Conservation (phyloP, 164 flowering plant species). For the Sextonia rubra region DNA sequence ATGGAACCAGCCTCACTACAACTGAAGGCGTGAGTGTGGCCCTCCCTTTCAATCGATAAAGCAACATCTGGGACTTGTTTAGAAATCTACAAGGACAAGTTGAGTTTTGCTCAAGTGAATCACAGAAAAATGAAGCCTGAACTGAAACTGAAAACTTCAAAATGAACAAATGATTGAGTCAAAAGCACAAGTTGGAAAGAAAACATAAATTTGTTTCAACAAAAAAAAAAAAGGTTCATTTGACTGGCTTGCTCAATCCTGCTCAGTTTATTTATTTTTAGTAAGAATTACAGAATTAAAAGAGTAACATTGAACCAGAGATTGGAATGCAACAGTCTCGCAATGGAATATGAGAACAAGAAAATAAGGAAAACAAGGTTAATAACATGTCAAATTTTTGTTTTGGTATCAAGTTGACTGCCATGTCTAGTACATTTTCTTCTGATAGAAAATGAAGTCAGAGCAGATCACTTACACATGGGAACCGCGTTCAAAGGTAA, state of each 20-base stretch:
- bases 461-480: too few relatives aligned
- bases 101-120: background rate
- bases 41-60: constrained; percentile 71
- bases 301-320: background rate
- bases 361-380: background rate
- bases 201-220: too few relatives aligned
- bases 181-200: too few relatives aligned
- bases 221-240: too few relatives aligned
- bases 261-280: too few relatives aligned
- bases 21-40: constrained; percentile 69
- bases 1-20: constrained; percentile 77
- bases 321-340: background rate
- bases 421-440: background rate
- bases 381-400: background rate
- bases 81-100: constrained; percentile 44
- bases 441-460: background rate
- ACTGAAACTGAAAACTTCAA: too few relatives aligned
- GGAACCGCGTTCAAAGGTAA: too few relatives aligned
- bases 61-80: constrained; percentile 46
- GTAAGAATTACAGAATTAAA: too few relatives aligned
- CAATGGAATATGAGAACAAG: background rate
- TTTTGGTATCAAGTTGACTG: background rate
- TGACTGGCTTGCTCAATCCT: too few relatives aligned
- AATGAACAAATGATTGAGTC: too few relatives aligned
- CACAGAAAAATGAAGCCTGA: background rate